phyloP scores from a whole-genome alignment of 2,329 filamentous ascomycete species.

The Pyricularia sp. region DNA sequence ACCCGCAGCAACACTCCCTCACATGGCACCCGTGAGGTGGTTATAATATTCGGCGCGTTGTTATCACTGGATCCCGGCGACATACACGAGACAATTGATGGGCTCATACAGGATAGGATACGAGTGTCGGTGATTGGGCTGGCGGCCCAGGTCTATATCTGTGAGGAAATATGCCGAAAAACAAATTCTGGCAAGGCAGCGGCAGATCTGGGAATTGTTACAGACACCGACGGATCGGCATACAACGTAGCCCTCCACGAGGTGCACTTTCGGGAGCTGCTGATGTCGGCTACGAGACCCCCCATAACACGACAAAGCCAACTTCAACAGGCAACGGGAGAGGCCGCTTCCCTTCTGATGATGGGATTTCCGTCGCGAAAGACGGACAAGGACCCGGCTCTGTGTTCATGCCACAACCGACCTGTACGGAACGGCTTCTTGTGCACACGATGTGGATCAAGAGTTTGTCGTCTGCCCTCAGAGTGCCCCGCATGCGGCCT shows the following conservation, averaged over 20 bases:
- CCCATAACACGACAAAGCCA: conserved; percentile 61
- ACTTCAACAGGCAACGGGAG: conserved; percentile 24
- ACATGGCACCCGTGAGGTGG: conserved; percentile 84
- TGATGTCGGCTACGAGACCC: conserved; percentile 79
- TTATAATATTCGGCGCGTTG: conserved; percentile 84
- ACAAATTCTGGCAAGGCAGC: conserved; percentile 64
- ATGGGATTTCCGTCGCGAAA: conserved; percentile 94
- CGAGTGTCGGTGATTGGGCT: conserved; percentile 82
- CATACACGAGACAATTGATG: conserved; percentile 77
- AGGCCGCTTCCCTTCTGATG: conserved; percentile 58
- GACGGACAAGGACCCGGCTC: conserved; percentile 56
- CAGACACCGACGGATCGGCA: conserved; percentile 27
- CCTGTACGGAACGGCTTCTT: conserved; percentile 75
- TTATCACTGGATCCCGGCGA: conserved; percentile 87
- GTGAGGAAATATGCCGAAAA: conserved; percentile 71
- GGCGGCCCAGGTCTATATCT: conserved; percentile 84
- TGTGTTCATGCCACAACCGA: conserved; percentile 84
- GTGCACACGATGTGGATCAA: conserved; percentile 77
- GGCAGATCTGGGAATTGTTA: conserved; percentile 2
- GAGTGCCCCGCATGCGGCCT: conserved; percentile 87
- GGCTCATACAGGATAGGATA: conserved; percentile 69
- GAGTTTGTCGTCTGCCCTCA: conserved; percentile 79
- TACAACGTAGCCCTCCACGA: conserved; percentile 84
- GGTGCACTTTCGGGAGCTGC: conserved; percentile 75
- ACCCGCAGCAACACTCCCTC: conserved; percentile 63